Evolutionary conservation across 352 stramenopile genomes (phyloP), one percentile per base, ranked within the genome.

Genomic region (Phytophthora parvispora): DNA sequence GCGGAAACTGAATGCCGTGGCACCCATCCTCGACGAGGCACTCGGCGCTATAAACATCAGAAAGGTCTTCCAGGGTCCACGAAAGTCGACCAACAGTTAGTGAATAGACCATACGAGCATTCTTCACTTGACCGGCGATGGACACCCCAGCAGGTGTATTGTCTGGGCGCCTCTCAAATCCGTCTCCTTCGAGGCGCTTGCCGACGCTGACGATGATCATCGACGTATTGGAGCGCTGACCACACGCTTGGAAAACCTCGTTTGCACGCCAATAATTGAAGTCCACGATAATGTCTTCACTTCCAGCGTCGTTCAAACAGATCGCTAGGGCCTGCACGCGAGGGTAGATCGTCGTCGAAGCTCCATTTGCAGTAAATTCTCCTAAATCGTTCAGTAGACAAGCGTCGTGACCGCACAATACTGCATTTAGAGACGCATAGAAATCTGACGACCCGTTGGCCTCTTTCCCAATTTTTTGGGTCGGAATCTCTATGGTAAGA

Each of bases 41-140:
- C 36, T 43, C 36, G 8, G 36, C 36, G 10, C 36, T 51, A 24
- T 53, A 69, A 4, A 53, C 29, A 2, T 28, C 18, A 27, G 45
- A 27, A 15, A 69, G 34, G 28, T 69, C 24, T 29, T 69, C 43
- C 15, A 50, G 22, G 47, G 1, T 38, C 56, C 64, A 75, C n/a
- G 67, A 71, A 31, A 68, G 55, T 9, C 65, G 53, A 4, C 67
- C 67, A 9, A 75, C 38, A 13, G 67, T 71, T 16, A 75, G 27
- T 13, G 61, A 71, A 40, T 67, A 72, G 12, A 72, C 38, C 27
- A 72, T 50, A 3, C 38, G 38, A 64, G 53, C 61, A 9, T 69
- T 64, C 25, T 52, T 31, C 16, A 58, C 28, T 57, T 42, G 42
- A 6, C 40, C 51, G 12, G 12, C 18, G 50, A 20, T 13, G 36